Evolutionary conservation across 345 rosid species (phyloP), one percentile per base, ranked within the genome.

Genomic region (Gossypium arboreum): DNA sequence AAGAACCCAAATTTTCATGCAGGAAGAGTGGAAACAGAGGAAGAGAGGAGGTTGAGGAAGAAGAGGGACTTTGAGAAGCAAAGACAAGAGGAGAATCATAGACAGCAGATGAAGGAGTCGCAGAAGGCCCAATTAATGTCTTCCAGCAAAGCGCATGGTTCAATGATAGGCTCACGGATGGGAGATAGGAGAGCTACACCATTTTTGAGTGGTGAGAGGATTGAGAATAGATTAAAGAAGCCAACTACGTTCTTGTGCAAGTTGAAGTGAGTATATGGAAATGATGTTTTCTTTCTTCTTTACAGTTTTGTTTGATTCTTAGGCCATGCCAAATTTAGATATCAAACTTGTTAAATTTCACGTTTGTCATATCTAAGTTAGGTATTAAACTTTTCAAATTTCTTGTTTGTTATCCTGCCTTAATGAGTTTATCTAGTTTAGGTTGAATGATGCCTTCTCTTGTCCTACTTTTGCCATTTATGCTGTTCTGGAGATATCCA

Each of bases 201-300:
- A 2, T 75, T 95, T 58, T 73, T 93, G 72, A 84, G 87, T 20
- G 84, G 86, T 52, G 98, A 95, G 83, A 90, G 97, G 82, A 81
- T 79, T 74, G 97, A 93, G 83, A 95, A 95, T 81, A 89, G 97
- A 86, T 82, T 95, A 79, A 95, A 95, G 86, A 95, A 95, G 80
- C 99, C 99, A 20, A 95, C 98, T n/a, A 95, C 99, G 6, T 95
- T 95, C 79, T 80, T 93, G 86, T 95, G 99, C 93, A 95, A 91
- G 87, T 80, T 95, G 86, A 93, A 95, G 99, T 95, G 85, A 87
- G 97, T 90, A 77, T 62, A 71, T 60, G 76, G 73, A 22, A 41
- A 9, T 71, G 43, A 48, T 65, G 22, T 50, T 65, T 75, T 20
- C 13, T 18, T 65, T 69, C 16, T 27, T 15, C 24, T 74, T 62